A percentile compares a stretch with the other conserved stretches of the same genome.
Evolutionary conservation across 352 stramenopile genomes (phyloP).

Genomic region (Phytophthora hibernalis): DNA sequence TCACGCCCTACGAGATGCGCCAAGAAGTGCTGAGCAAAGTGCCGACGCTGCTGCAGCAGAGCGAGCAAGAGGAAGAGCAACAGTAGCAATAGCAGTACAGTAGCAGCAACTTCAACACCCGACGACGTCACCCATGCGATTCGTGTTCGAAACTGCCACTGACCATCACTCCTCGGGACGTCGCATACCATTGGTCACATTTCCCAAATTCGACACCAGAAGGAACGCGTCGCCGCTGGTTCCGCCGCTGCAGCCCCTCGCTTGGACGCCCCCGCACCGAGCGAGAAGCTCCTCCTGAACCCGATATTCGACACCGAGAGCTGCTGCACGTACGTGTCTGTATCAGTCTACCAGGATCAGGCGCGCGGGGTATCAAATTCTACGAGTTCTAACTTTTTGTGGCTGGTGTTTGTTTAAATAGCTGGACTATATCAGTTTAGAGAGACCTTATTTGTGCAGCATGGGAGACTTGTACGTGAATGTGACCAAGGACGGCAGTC

Average conservation of each 20-base stretch:
- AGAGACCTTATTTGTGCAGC: background rate
- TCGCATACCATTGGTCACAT: constrained; percentile 17
- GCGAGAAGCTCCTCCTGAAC: background rate
- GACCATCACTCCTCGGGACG: constrained; percentile 1
- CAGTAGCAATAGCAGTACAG: background rate
- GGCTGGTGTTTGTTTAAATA: constrained; percentile 9
- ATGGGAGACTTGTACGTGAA: constrained; percentile 51
- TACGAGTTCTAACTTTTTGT: constrained; percentile 15
- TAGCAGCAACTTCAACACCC: background rate
- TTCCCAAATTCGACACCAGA: constrained; percentile 1
- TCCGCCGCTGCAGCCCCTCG: constrained; percentile 9
- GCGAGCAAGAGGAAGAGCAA: background rate
- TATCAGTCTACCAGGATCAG: background rate
- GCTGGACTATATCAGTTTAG: constrained; percentile 27
- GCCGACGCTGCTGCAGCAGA: constrained; percentile 3
- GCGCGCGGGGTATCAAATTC: constrained; percentile 14
- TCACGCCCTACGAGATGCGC: constrained; percentile 75
- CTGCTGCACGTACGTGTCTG: constrained; percentile 10
- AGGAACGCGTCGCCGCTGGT: constrained; percentile 11
- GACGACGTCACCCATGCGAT: constrained; percentile 23
- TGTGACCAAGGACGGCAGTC: constrained; percentile 35
- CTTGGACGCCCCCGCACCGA: background rate
- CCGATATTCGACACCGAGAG: background rate
- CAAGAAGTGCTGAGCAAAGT: constrained; percentile 54
- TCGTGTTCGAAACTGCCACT: constrained; percentile 16